phyloP scores from a whole-genome alignment of 1,284 basidiomycete species.

The Cryptococcus amylolentus region DNA sequence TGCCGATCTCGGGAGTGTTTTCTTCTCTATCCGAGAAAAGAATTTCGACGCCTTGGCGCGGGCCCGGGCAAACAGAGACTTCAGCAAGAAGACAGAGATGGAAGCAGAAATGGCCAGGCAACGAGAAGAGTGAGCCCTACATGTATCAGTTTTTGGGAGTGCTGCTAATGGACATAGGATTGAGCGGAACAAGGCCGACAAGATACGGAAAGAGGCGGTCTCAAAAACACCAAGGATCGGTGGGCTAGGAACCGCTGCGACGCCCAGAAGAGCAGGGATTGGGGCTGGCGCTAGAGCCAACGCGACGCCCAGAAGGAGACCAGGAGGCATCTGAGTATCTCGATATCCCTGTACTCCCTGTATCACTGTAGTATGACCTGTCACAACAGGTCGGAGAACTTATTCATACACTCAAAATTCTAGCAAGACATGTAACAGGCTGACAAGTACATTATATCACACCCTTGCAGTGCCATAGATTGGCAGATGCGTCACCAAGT shows the following conservation, averaged over 20 bases:
- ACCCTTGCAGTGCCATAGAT: too few species aligned
- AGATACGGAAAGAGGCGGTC: conserved; percentile 59
- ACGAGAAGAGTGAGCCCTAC: conserved; percentile 67
- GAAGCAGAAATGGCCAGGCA: conserved; percentile 80
- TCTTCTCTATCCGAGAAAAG: conserved; percentile 92
- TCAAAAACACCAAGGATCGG: conserved; percentile 66
- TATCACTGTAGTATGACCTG: too few species aligned
- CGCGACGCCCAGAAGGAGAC: conserved; percentile 52
- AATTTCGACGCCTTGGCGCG: conserved; percentile 75
- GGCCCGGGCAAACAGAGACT: conserved; percentile 76
- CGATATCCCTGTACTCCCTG: too few species aligned
- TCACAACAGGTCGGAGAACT: too few species aligned
- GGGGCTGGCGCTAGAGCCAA: conserved; percentile 55
- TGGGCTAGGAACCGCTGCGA: conserved; percentile 60
- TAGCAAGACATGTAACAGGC: too few species aligned
- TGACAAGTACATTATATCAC: too few species aligned
- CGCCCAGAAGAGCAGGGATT: conserved; percentile 64
- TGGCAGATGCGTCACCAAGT: too few species aligned
- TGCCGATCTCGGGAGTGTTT: conserved; percentile 86
- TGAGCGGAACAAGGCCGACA: conserved; percentile 58
- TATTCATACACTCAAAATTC: too few species aligned
- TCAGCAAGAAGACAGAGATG: conserved; percentile 81
- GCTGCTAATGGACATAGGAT: conserved; percentile 18
- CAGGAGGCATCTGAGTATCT: conserved; percentile 46
- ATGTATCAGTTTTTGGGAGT: neutral